Conservation (phyloP, 148 eudicot species). For the Rhododendron vialii region DNA sequence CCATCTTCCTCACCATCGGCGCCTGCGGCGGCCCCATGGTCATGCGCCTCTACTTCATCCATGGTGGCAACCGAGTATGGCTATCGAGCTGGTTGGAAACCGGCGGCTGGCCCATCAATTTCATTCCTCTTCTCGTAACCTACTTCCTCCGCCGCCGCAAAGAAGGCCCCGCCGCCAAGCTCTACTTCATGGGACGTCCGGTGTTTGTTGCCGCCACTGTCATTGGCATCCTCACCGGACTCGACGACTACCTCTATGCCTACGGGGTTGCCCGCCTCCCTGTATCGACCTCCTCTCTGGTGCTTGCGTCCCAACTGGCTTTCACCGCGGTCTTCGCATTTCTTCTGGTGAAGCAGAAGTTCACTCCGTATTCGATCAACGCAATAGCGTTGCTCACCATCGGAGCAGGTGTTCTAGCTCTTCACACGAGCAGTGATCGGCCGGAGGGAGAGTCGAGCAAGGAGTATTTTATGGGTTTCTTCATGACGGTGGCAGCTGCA, state of each 20-base stretch:
- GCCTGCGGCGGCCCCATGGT: constrained; percentile 59
- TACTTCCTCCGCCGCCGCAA: constrained; percentile 32
- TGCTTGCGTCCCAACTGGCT: constrained; percentile 31
- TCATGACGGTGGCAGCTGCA: constrained; percentile 46
- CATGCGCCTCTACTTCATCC: constrained; percentile 62
- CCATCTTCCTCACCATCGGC: constrained; percentile 38
- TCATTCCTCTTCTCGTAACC: constrained; percentile 35
- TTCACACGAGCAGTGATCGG: constrained; percentile 44
- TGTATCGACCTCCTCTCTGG: constrained; percentile 57
- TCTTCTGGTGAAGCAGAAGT: constrained; percentile 10
- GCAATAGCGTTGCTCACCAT: constrained; percentile 51
- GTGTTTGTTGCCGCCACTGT: constrained; percentile 22
- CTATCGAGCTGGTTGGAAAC: constrained; percentile 47
- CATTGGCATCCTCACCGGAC: constrained; percentile 47
- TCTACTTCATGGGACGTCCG: constrained; percentile 24
- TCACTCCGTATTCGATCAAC: constrained; percentile 51
- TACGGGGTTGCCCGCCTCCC: constrained; percentile 56
- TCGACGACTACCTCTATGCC: constrained; percentile 54
- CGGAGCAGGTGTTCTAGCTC: constrained; percentile 54
- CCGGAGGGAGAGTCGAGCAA: constrained; percentile 31
- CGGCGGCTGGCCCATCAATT: constrained; percentile 57
- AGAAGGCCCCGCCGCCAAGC: constrained; percentile 17
- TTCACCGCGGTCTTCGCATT: neutral
- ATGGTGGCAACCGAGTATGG: constrained; percentile 68
- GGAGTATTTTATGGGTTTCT: constrained; percentile 42